Percentiles rank a stretch among this genome's conserved stretches.
Evolutionary conservation across 2,329 filamentous ascomycete species (phyloP).

Genomic region (Cercospora sp.): DNA sequence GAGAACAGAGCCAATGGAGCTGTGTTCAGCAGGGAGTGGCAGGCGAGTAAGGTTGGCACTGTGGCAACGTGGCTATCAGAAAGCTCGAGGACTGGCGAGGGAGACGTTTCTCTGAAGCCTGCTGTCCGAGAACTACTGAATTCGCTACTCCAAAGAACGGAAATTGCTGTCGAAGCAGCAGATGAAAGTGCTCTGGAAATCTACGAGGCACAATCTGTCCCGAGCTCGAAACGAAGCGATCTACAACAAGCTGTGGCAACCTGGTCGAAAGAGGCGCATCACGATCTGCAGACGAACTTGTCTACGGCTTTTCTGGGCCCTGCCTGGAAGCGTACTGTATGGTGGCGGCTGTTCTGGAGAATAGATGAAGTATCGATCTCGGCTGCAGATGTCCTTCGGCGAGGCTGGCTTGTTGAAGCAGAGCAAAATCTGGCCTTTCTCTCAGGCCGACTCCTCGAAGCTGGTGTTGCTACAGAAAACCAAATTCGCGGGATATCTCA

Average conservation of each 20-base stretch:
- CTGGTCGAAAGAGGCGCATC: constrained; percentile 80
- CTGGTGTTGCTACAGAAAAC: constrained; percentile 49
- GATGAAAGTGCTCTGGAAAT: constrained; percentile 47
- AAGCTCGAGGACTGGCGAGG: constrained; percentile 36
- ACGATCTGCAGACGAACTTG: constrained; percentile 77
- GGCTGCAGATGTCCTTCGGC: constrained; percentile 72
- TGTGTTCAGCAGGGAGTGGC: constrained; percentile 39
- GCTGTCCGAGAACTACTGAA: constrained; percentile 66
- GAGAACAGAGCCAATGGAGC: constrained; percentile 38
- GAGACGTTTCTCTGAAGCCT: constrained; percentile 58
- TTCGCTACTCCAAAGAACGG: constrained; percentile 62
- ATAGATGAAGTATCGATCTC: constrained; percentile 89
- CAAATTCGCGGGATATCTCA: constrained; percentile 28
- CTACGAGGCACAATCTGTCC: constrained; percentile 38
- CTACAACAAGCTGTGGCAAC: constrained; percentile 62
- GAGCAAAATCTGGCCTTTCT: constrained; percentile 83
- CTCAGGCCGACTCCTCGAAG: constrained; percentile 70
- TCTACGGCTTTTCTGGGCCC: constrained; percentile 73
- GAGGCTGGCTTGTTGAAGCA: constrained; percentile 72
- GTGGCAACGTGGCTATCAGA: constrained; percentile 32
- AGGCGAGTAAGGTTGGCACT: constrained; percentile 34
- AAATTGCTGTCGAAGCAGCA: constrained; percentile 50
- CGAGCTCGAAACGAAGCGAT: constrained; percentile 46
- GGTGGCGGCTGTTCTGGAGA: constrained; percentile 96
- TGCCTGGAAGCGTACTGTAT: constrained; percentile 76